Evolutionary conservation across 441 rosid genomes (phyloP).

Genomic region (Croton laevigatus): DNA sequence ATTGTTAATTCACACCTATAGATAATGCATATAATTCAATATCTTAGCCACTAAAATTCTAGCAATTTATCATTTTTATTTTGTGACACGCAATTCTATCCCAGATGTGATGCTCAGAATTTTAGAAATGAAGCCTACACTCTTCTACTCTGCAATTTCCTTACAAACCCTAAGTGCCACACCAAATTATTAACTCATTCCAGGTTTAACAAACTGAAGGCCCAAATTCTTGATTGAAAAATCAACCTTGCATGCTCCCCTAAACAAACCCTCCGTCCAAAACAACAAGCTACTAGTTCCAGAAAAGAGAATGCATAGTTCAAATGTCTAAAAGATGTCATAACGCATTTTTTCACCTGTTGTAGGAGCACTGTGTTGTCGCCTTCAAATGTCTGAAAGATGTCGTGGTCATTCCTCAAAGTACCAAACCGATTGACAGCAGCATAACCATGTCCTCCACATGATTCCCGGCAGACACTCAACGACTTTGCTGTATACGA

Average conservation of each 20-base stretch:
- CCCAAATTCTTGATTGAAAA: neutral
- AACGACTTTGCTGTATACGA: slow-evolving; percentile 86
- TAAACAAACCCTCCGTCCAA: neutral
- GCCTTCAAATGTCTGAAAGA: slow-evolving; percentile 98
- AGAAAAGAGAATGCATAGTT: neutral
- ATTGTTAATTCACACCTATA: neutral
- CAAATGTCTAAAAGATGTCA: neutral
- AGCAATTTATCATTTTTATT: neutral
- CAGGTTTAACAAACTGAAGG: neutral
- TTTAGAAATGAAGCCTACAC: neutral
- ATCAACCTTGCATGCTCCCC: neutral
- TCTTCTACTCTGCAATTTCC: neutral
- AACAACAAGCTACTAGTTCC: too few species aligned
- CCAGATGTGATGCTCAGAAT: neutral
- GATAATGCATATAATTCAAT: too few species aligned
- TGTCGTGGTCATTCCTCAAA: slow-evolving; percentile 98
- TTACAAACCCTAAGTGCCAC: neutral
- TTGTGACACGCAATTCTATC: neutral
- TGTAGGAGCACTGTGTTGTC: slow-evolving; percentile 98
- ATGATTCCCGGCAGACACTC: slow-evolving; percentile 90
- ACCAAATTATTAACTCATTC: neutral
- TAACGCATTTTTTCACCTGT: slow-evolving; percentile 43
- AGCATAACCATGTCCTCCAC: slow-evolving; percentile 99
- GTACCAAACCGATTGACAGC: slow-evolving; percentile 95
- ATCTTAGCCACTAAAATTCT: too few species aligned